A percentile compares a stretch with the other conserved stretches of the same genome.
Conservation (phyloP, 805 yeast genomes). For the Kodamaea laetipori region DNA sequence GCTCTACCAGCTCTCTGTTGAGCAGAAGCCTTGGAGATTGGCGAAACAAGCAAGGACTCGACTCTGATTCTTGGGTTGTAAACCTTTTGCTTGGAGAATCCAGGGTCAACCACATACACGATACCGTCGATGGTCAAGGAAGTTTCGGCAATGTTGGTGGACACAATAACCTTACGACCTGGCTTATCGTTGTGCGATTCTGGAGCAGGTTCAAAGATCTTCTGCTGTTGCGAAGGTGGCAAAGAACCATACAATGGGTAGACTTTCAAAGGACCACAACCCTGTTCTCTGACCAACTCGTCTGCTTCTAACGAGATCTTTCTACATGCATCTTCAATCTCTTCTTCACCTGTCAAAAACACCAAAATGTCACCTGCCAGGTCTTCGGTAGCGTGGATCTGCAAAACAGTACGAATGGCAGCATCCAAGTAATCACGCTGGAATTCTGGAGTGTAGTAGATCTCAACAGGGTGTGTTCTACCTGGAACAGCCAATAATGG, state of each 20-base stretch:
- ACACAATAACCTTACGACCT: slow-evolving; percentile 90
- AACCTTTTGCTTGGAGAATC: slow-evolving; percentile 94
- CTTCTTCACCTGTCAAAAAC: slow-evolving; percentile 95
- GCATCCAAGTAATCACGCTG: slow-evolving; percentile 94
- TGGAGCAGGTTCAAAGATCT: slow-evolving; percentile 90
- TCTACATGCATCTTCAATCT: slow-evolving; percentile 94
- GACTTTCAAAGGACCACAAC: slow-evolving; percentile 84
- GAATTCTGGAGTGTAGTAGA: slow-evolving; percentile 94
- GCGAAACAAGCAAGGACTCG: slow-evolving; percentile 90
- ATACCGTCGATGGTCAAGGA: slow-evolving; percentile 97
- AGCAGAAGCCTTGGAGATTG: slow-evolving; percentile 95
- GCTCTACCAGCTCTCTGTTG: slow-evolving; percentile 99
- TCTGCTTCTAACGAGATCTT: slow-evolving; percentile 87
- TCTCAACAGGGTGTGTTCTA: slow-evolving; percentile 96
- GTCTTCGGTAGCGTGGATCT: slow-evolving; percentile 95
- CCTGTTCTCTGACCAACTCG: slow-evolving; percentile 83
- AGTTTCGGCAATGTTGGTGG: slow-evolving; percentile 97
- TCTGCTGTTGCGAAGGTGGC: slow-evolving; percentile 94
- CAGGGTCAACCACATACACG: slow-evolving; percentile 96
- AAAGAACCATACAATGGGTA: slow-evolving; percentile 95
- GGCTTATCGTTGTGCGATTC: slow-evolving; percentile 78
- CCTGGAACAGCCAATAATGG: slow-evolving; percentile 97
- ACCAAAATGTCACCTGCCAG: slow-evolving; percentile 80
- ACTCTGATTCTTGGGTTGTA: slow-evolving; percentile 96
- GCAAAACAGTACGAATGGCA: slow-evolving; percentile 92